phyloP scores from a whole-genome alignment of 176 grass and related monocot genomes.

The Thinopyrum elongatum region DNA sequence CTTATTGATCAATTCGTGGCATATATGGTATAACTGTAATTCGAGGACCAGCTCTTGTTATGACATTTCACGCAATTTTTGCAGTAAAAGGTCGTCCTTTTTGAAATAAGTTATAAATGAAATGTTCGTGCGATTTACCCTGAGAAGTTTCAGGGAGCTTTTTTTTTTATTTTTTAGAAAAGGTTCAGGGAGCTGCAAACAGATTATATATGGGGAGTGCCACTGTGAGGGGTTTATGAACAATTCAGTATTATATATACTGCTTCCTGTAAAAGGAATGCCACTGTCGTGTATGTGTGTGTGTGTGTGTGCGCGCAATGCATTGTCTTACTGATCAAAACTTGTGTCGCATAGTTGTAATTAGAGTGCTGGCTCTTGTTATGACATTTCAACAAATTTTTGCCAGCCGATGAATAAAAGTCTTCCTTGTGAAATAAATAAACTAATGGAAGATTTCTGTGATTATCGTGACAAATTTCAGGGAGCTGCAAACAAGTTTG shows the following conservation, averaged over 20 bases:
- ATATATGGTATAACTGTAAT: background rate
- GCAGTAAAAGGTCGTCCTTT: too few relatives aligned
- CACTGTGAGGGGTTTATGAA: background rate
- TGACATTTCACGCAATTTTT: background rate
- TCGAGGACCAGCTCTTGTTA: background rate
- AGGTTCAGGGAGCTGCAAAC: background rate
- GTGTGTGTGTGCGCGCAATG: background rate
- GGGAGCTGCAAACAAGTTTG: constrained; percentile 67
- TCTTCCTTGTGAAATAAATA: background rate
- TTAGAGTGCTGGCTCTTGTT: background rate
- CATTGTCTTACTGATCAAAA: background rate
- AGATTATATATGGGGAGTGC: too few relatives aligned
- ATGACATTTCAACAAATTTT: constrained; percentile 7
- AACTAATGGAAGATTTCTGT: too few relatives aligned
- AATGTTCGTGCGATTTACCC: too few relatives aligned
- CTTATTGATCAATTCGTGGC: background rate
- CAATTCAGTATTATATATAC: background rate
- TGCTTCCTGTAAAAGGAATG: background rate
- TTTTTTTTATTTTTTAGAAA: too few relatives aligned
- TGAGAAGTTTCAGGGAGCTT: background rate
- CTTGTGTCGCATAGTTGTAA: background rate
- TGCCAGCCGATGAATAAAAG: background rate
- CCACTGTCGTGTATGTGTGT: background rate
- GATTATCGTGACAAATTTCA: constrained; percentile 30
- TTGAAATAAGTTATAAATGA: too few relatives aligned